phyloP scores from a whole-genome alignment of 495 filamentous ascomycete genomes.

The Tuber brumale region DNA sequence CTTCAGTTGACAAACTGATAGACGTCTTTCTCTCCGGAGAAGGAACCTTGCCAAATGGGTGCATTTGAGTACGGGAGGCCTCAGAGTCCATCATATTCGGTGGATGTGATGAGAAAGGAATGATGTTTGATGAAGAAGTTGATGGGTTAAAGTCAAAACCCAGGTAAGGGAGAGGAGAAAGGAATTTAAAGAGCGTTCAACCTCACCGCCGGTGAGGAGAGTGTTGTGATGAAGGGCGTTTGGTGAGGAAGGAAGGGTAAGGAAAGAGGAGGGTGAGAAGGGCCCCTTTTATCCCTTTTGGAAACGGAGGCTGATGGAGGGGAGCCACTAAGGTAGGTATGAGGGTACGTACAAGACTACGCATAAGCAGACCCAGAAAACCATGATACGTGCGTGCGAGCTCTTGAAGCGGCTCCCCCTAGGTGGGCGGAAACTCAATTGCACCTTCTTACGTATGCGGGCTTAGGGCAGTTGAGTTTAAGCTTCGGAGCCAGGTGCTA shows the following conservation, averaged over 20 bases:
- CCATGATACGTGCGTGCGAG: background rate
- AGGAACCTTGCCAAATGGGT: background rate
- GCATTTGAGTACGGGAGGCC: background rate
- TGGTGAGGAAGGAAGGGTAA: background rate
- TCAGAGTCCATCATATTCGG: background rate
- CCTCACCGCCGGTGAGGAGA: background rate
- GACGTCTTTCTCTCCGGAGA: slow-evolving; percentile 25
- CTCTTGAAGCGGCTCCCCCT: background rate
- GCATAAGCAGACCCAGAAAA: background rate
- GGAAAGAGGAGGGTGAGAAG: background rate
- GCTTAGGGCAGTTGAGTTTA: too few relatives aligned
- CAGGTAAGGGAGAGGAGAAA: background rate
- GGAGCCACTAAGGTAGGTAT: background rate
- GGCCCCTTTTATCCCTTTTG: background rate
- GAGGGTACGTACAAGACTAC: background rate
- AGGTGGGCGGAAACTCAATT: too few relatives aligned
- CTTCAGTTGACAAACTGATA: slow-evolving; percentile 15
- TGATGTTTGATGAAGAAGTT: background rate
- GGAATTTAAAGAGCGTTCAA: background rate
- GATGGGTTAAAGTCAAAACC: background rate
- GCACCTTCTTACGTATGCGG: too few relatives aligned
- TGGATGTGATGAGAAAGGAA: background rate
- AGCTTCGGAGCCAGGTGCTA: too few relatives aligned
- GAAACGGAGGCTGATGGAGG: background rate
- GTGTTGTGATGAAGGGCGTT: background rate